These are phyloP conservation scores for Massariosphaeria phaeospora DNA, from an alignment of 495 filamentous ascomycete genomes.

Conservation along the genomic window DNA sequence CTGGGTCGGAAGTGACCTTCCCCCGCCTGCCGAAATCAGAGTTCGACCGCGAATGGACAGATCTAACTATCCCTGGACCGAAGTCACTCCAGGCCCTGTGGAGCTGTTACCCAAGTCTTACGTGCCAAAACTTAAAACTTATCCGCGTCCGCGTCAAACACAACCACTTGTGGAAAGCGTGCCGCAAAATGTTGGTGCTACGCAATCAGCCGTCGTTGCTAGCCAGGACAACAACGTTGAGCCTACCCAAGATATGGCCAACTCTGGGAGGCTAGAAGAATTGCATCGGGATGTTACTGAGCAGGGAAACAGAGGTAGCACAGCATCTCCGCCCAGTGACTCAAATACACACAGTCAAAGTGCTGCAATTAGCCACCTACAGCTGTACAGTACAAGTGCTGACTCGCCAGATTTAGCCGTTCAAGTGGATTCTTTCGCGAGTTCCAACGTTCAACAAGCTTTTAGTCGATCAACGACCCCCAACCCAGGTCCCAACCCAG, in stretches of 20 bases:
- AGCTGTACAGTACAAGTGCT: not conserved
- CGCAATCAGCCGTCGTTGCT: no score
- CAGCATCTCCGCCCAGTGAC: not conserved
- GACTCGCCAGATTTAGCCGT: not conserved
- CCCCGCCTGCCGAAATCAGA: constrained; percentile 4
- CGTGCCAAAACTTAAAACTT: constrained; percentile 18
- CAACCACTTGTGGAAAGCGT: not conserved
- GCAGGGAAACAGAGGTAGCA: not conserved
- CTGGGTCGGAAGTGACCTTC: constrained; percentile 20
- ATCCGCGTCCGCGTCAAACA: constrained; percentile 4
- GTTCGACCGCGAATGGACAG: constrained; percentile 2
- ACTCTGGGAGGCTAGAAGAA: not conserved
- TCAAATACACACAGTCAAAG: not conserved
- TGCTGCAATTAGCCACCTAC: not conserved
- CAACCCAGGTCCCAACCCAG: not conserved
- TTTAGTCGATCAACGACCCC: constrained; percentile 6
- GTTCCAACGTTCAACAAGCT: not conserved
- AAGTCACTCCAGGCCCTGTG: constrained; percentile 12
- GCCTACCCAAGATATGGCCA: not conserved
- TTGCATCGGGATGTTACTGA: not conserved
- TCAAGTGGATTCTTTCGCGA: not conserved
- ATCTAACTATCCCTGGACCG: constrained; percentile 18
- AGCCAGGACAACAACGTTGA: not conserved
- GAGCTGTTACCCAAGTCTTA: constrained; percentile 24
- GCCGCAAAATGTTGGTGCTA: not conserved